phyloP scores from a whole-genome alignment of 2,329 filamentous ascomycete species.

The Diaporthe citriasiana region DNA sequence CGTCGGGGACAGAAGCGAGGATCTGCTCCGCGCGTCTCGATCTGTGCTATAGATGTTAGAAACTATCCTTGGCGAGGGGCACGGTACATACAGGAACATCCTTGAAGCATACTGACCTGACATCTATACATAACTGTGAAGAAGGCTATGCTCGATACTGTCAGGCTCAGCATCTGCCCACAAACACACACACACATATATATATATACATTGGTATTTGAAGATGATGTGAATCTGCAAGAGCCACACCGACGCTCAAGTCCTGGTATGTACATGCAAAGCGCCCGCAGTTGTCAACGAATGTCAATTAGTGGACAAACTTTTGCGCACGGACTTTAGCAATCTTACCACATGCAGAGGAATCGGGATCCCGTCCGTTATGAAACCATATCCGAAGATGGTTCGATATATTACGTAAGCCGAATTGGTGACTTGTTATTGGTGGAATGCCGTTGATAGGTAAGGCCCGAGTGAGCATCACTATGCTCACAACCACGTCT shows the following conservation, averaged over 20 bases:
- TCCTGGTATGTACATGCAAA: not conserved
- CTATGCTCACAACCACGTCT: not conserved
- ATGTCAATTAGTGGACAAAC: not conserved
- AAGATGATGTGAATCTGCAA: not conserved
- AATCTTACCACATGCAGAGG: not conserved
- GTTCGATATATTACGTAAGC: not conserved
- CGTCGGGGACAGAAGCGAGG: not conserved
- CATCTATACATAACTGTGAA: not conserved
- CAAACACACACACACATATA: too few relatives aligned
- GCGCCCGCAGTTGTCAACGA: not conserved
- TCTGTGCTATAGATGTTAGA: slow-evolving; percentile 15
- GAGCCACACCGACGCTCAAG: not conserved
- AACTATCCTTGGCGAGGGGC: not conserved
- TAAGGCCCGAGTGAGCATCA: not conserved
- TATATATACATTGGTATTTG: not conserved
- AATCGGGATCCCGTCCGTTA: not conserved
- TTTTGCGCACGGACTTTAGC: not conserved
- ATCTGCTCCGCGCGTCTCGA: slow-evolving; percentile 15
- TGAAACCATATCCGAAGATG: not conserved
- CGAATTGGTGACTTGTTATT: not conserved
- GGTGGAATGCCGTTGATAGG: not conserved
- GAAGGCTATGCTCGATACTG: not conserved
- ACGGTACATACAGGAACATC: not conserved
- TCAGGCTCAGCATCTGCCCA: not conserved
- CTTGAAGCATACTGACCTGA: not conserved